Base-by-base conservation (phyloP, 305 asterid genomes). In the Fraxinus greggii region DNA sequence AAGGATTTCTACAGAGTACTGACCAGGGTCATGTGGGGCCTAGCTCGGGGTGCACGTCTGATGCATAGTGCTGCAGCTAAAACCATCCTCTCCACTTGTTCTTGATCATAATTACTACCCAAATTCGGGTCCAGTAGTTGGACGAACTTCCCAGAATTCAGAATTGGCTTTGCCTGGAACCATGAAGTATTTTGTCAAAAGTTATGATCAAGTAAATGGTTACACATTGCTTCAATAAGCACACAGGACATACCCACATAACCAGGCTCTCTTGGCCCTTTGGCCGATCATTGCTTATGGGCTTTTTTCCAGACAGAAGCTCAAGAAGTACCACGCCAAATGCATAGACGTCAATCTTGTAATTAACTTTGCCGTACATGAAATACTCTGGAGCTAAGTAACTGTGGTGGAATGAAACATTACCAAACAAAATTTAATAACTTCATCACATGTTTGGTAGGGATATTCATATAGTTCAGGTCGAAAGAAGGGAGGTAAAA, bases 341-440 rank as follows among this genome's bases (percentile, higher is more conserved):
- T 7, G 99, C 99, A 84, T 94, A 96, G 9, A 96, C 97, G 48
- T 96, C 99, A 73, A 93, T 92, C 91, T 94, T 96, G 82, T 93
- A 94, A 65, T 89, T 94, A 29, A 96, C 98, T 89, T 94, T 96
- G 24, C 99, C 99, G 65, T 93, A 91, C 98, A 96, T 93, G 89
- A 96, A 96, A 89, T 96, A 96, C 65, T 96, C 99, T 23, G 99
- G 99, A 86, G 99, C 99, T 93, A 96, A 87, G 86, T 96, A 96
- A 56, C 99, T 95, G 89, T 61, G 78, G 38, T 26, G 63, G 42
- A 80, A 63, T 19, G 29, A 59, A 28, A 56, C 48, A 40, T 48
- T 82, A 31, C 21, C 40, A 67, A 38, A 81, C 80, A 72, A 78
- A 29, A 7, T 45, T 45, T 35, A 45, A 24, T 79, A 65, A 81